These are phyloP conservation scores for Fusarium redolens DNA, from an alignment of 2,329 filamentous ascomycete genomes.

Conservation along the genomic window DNA sequence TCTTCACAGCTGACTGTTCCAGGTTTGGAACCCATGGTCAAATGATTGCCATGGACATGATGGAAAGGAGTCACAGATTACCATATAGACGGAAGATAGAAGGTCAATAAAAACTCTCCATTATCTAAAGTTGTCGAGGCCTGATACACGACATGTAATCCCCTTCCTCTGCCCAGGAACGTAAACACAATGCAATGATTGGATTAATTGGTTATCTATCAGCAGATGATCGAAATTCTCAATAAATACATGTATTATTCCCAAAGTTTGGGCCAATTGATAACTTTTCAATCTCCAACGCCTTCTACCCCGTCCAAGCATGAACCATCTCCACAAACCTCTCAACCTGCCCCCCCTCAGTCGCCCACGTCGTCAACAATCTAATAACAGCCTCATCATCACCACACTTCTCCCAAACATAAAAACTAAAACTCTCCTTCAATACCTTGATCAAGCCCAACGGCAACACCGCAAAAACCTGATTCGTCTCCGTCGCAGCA, in stretches of 20 bases:
- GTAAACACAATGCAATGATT: not conserved
- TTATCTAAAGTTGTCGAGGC: no score
- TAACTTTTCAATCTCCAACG: no score
- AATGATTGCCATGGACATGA: no score
- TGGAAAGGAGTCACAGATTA: no score
- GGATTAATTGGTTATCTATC: not conserved
- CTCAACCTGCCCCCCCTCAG: slow-evolving; percentile 56
- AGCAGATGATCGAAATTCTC: not conserved
- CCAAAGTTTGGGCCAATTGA: no score
- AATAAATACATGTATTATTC: no score
- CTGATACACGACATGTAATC: no score
- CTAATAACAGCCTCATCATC: slow-evolving; percentile 55
- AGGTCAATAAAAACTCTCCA: no score
- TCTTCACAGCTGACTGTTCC: no score
- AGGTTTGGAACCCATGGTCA: no score
- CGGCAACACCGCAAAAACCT: slow-evolving; percentile 61
- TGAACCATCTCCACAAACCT: slow-evolving; percentile 45
- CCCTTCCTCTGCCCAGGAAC: no score
- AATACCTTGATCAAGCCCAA: slow-evolving; percentile 52
- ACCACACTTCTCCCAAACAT: slow-evolving; percentile 59
- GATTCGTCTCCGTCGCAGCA: slow-evolving; percentile 62
- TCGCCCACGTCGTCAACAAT: slow-evolving; percentile 64
- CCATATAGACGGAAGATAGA: no score
- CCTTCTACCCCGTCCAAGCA: slow-evolving; percentile 12
- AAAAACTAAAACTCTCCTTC: slow-evolving; percentile 58